phyloP scores from a whole-genome alignment of 192 early-diverging fungal genomes.

The Backusella parvicylindrica region DNA sequence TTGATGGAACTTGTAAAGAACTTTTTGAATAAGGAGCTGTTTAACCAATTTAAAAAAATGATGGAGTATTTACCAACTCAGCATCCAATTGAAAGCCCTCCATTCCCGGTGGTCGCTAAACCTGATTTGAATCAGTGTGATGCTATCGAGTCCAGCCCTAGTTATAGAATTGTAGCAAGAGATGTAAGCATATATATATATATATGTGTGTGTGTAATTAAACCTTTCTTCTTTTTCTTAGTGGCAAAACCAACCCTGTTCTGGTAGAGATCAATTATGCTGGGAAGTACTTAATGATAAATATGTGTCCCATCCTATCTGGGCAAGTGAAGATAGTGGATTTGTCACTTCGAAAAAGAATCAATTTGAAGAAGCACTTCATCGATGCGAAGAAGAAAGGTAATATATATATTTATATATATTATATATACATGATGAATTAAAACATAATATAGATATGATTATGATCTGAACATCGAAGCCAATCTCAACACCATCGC shows the following conservation, averaged over 20 bases:
- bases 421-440: neutral
- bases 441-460: slow-evolving; percentile 48
- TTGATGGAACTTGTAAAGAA: slow-evolving; percentile 83
- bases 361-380: slow-evolving; percentile 84
- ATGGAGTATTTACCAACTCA: slow-evolving; percentile 76
- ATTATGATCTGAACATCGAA: slow-evolving; percentile 97
- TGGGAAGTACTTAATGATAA: slow-evolving; percentile 93
- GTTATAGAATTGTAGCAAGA: slow-evolving; percentile 66
- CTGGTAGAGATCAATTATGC: slow-evolving; percentile 86
- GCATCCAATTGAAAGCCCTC: slow-evolving; percentile 51
- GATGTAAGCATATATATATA: slow-evolving; percentile 38
- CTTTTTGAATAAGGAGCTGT: slow-evolving; percentile 84
- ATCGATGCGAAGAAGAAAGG: slow-evolving; percentile 93
- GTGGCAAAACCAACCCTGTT: slow-evolving; percentile 61
- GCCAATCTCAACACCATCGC: slow-evolving; percentile 87
- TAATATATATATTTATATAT: slow-evolving; percentile 15
- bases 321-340: slow-evolving; percentile 83
- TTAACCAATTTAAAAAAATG: slow-evolving; percentile 90
- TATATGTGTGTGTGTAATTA: neutral
- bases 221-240: neutral
- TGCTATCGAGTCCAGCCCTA: slow-evolving; percentile 53
- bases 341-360: slow-evolving; percentile 92
- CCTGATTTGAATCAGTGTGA: slow-evolving; percentile 56
- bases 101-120: slow-evolving; percentile 61
- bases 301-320: slow-evolving; percentile 91